These are phyloP conservation scores for Hibiscus syriacus DNA, from an alignment of 345 rosid species.

Conservation along the genomic window DNA sequence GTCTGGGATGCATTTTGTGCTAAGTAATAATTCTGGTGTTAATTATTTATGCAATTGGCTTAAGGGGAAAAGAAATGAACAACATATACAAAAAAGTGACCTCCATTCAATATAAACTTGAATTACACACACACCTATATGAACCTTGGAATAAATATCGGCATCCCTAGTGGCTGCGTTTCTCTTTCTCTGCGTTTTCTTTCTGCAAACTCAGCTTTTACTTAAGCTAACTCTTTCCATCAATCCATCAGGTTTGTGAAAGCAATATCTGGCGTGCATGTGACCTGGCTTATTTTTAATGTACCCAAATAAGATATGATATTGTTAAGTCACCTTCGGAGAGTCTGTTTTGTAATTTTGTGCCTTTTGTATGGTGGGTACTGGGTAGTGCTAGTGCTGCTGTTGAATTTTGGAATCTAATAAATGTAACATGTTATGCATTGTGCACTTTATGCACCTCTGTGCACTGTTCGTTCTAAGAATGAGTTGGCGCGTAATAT, in stretches of 20 bases:
- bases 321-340: neutral
- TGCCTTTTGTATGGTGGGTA: neutral
- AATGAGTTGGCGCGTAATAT: slow-evolving; percentile 90
- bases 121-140: too few relatives aligned
- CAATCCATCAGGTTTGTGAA: slow-evolving; percentile 30
- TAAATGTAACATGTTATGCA: neutral
- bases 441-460: neutral
- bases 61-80: too few relatives aligned
- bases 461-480: slow-evolving; percentile 91
- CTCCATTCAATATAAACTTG: too few relatives aligned
- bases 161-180: too few relatives aligned
- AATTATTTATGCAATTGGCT: too few relatives aligned
- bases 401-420: neutral
- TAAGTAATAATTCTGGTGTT: too few relatives aligned
- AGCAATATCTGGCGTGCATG: slow-evolving; percentile 97
- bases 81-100: too few relatives aligned
- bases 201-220: too few relatives aligned
- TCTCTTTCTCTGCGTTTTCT: too few relatives aligned
- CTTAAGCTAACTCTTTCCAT: too few relatives aligned
- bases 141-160: too few relatives aligned
- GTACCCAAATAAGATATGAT: neutral
- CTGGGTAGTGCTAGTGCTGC: neutral
- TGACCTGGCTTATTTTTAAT: slow-evolving; percentile 12
- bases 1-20: too few relatives aligned
- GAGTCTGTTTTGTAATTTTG: neutral